These are phyloP conservation scores for Boletus eberwhitei DNA, from an alignment of 768 basidiomycete genomes.

Conservation along the genomic window DNA sequence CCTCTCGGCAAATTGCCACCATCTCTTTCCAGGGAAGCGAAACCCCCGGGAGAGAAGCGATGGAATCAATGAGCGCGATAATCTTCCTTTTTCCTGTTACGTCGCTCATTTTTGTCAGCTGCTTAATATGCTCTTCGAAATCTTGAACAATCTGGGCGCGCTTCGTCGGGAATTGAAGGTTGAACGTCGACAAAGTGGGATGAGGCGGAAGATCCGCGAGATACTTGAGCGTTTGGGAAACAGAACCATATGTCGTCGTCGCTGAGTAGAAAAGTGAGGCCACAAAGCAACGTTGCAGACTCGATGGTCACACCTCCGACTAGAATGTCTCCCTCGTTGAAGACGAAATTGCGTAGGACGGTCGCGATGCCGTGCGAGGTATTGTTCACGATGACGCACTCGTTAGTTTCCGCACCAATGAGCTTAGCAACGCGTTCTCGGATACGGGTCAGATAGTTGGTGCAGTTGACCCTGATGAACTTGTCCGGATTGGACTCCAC, in stretches of 20 bases:
- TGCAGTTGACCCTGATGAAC: conserved; percentile 43
- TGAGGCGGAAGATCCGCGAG: conserved; percentile 54
- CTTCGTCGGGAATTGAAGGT: conserved; percentile 53
- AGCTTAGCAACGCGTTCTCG: conserved; percentile 47
- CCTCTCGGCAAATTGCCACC: conserved; percentile 59
- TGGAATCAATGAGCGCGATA: conserved; percentile 67
- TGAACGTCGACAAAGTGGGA: conserved; percentile 48
- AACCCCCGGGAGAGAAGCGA: conserved; percentile 60
- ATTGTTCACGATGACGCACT: conserved; percentile 47
- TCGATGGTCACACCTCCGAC: conserved; percentile 36
- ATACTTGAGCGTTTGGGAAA: conserved; percentile 49
- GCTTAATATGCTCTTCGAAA: conserved; percentile 41
- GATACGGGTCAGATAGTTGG: conserved; percentile 34
- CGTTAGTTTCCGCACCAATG: conserved; percentile 52
- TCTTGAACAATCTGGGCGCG: conserved; percentile 51
- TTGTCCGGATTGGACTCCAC: conserved; percentile 56
- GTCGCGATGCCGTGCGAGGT: conserved; percentile 48
- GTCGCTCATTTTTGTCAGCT: conserved; percentile 23
- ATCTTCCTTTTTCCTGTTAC: conserved; percentile 41
- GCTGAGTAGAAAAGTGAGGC: conserved; percentile 33
- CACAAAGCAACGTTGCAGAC: neutral
- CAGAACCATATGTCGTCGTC: conserved; percentile 54
- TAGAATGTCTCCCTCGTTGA: conserved; percentile 56
- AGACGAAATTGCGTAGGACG: conserved; percentile 58
- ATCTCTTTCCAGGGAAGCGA: conserved; percentile 70